Conservation (phyloP, 2,329 filamentous ascomycete species). For the Coniochaeta prunicola region DNA sequence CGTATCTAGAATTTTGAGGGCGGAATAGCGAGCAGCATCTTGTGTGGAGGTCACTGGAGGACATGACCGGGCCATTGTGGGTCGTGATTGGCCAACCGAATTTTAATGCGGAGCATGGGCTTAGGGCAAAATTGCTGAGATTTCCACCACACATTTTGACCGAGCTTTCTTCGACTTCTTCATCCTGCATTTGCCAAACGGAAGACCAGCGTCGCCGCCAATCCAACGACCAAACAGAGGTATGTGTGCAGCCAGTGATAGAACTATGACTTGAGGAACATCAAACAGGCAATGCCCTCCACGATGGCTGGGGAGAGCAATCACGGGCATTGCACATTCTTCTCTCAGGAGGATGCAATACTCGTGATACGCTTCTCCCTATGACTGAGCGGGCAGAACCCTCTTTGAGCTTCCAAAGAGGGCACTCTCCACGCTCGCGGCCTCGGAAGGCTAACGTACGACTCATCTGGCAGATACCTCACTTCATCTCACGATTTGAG, state of each 20-base stretch:
- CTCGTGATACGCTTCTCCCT: slow-evolving; percentile 55
- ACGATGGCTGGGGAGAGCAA: slow-evolving; percentile 55
- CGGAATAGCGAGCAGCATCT: not conserved
- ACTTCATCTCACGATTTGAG: slow-evolving; percentile 61
- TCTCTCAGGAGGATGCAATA: slow-evolving; percentile 8
- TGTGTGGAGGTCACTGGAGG: not conserved
- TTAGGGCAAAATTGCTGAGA: slow-evolving; percentile 7
- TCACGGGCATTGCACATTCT: slow-evolving; percentile 30
- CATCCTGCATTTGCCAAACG: slow-evolving; percentile 4
- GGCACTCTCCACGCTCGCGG: slow-evolving; percentile 64
- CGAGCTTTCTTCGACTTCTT: slow-evolving; percentile 12
- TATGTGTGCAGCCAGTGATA: slow-evolving; percentile 15
- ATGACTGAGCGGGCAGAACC: slow-evolving; percentile 65
- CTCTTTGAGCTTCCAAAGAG: slow-evolving; percentile 44
- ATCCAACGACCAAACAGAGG: slow-evolving; percentile 16
- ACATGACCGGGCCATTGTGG: no score
- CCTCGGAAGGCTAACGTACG: slow-evolving; percentile 55
- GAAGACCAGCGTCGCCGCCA: slow-evolving; percentile 7
- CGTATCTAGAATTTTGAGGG: not conserved
- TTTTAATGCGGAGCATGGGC: not conserved
- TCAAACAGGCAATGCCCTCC: slow-evolving; percentile 17
- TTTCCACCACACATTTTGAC: not conserved
- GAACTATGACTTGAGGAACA: slow-evolving; percentile 19
- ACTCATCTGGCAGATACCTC: slow-evolving; percentile 53
- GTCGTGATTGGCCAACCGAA: not conserved